A percentile compares a stretch with the other conserved stretches of the same genome.
These are phyloP conservation scores for Heterobasidion occidentale DNA, from an alignment of 1,284 basidiomycete species.

Conservation along the genomic window DNA sequence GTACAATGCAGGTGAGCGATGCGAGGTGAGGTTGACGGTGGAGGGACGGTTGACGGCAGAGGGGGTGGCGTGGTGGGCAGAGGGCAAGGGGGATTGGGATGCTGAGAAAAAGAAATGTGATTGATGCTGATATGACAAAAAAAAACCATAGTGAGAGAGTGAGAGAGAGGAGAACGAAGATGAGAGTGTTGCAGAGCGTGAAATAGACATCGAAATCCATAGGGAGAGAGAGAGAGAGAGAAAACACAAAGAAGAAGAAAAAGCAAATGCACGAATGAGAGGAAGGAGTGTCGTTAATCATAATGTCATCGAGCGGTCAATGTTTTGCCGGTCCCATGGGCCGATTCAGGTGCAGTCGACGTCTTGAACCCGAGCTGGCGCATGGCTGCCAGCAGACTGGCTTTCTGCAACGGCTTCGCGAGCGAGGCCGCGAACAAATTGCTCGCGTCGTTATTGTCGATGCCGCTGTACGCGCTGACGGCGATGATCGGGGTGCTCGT, in stretches of 20 bases:
- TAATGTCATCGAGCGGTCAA: constrained; percentile 11
- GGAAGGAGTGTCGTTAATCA: constrained; percentile 1
- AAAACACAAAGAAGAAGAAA: constrained; percentile 4
- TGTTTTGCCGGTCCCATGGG: constrained; percentile 13
- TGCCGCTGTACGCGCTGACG: constrained; percentile 75
- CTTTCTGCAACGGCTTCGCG: constrained; percentile 83
- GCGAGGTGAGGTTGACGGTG: neutral
- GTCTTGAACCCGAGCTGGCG: constrained; percentile 86
- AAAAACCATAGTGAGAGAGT: constrained; percentile 13
- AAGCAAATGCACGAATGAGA: neutral
- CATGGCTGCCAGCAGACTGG: constrained; percentile 74
- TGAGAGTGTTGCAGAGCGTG: neutral
- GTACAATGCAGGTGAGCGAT: constrained; percentile 19
- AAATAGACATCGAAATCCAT: constrained; percentile 12
- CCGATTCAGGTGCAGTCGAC: constrained; percentile 53
- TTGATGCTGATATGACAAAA: constrained; percentile 26
- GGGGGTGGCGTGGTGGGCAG: neutral
- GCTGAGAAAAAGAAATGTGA: constrained; percentile 7
- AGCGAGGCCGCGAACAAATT: constrained; percentile 83
- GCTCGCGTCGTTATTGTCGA: constrained; percentile 57
- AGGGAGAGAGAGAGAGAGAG: neutral
- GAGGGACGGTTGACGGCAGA: too few species aligned
- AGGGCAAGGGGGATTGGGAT: neutral
- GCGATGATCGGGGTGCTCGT: constrained; percentile 87
- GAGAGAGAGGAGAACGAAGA: constrained; percentile 17